Evolutionary conservation across 2,329 filamentous ascomycete species (phyloP).

Genomic region (Stenocarpella maydis): DNA sequence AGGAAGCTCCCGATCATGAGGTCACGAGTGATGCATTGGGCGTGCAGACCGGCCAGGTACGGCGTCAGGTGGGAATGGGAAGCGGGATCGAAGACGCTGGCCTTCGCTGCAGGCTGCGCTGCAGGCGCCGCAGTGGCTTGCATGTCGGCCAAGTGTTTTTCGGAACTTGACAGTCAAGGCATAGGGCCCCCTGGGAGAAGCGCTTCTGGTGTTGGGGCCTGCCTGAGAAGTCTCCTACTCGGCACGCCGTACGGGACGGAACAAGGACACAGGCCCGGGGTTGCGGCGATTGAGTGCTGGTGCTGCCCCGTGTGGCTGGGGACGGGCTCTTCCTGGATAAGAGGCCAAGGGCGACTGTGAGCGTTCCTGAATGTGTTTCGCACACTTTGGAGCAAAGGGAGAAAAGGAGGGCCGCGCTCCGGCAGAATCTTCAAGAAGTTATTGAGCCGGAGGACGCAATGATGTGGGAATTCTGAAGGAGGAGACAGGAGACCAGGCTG

Average conservation of each 20-base stretch:
- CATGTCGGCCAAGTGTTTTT: background rate
- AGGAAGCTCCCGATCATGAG: conserved; percentile 65
- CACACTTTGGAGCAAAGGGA: background rate
- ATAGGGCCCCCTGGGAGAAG: background rate
- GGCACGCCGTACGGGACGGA: background rate
- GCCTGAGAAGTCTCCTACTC: background rate
- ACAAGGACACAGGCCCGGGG: background rate
- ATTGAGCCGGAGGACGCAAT: background rate
- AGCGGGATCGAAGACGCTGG: conserved; percentile 53
- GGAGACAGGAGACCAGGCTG: background rate
- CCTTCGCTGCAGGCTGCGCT: background rate
- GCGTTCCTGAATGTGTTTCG: background rate
- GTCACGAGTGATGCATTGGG: conserved; percentile 65
- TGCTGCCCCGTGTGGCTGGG: background rate
- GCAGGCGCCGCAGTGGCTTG: background rate
- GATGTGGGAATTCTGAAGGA: background rate
- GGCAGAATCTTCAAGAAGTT: background rate
- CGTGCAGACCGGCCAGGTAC: conserved; percentile 66
- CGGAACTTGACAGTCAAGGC: background rate
- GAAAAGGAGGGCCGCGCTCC: background rate
- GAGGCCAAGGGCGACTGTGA: background rate
- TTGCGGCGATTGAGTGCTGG: background rate
- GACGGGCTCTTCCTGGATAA: too few species aligned
- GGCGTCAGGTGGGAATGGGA: conserved; percentile 61
- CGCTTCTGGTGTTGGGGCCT: background rate